Percentiles rank a stretch among this genome's conserved stretches.
These are phyloP conservation scores for Knoxdaviesia capensis DNA, from an alignment of 2,329 filamentous ascomycete species.

Conservation along the genomic window DNA sequence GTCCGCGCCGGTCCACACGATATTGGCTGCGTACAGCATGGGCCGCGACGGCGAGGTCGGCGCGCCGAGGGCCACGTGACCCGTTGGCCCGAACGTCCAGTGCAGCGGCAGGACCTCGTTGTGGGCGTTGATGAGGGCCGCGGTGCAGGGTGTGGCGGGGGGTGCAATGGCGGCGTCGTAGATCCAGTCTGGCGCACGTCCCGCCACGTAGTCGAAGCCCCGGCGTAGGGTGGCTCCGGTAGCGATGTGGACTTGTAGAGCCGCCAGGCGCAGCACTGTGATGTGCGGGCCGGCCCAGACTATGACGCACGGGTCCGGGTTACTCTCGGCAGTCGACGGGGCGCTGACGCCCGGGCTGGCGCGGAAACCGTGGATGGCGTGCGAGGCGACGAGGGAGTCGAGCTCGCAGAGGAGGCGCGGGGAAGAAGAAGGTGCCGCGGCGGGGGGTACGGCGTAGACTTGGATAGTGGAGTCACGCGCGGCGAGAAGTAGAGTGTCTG, in stretches of 20 bases:
- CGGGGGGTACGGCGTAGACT: too few species aligned
- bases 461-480: too few species aligned
- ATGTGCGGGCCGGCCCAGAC: constrained; percentile 52
- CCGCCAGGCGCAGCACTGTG: constrained; percentile 15
- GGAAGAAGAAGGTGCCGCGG: too few species aligned
- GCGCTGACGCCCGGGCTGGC: constrained; percentile 11
- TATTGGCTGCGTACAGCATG: constrained; percentile 69
- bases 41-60: constrained; percentile 51
- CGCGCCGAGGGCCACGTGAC: constrained; percentile 21
- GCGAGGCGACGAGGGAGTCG: too few species aligned
- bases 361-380: constrained; percentile 45
- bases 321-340: neutral
- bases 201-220: neutral
- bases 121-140: constrained; percentile 62
- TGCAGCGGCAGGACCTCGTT: constrained; percentile 49
- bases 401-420: too few species aligned
- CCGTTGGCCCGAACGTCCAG: constrained; percentile 9
- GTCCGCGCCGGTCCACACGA: constrained; percentile 37
- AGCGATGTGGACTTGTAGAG: constrained; percentile 6
- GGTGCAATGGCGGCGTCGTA: constrained; percentile 42
- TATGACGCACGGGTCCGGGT: constrained; percentile 19
- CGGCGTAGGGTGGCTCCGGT: neutral
- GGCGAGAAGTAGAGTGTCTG: too few species aligned
- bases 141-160: constrained; percentile 14
- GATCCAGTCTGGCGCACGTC: constrained; percentile 51